These are phyloP conservation scores for Tricholoma sp. DNA, from an alignment of 768 basidiomycete species.

Conservation along the genomic window DNA sequence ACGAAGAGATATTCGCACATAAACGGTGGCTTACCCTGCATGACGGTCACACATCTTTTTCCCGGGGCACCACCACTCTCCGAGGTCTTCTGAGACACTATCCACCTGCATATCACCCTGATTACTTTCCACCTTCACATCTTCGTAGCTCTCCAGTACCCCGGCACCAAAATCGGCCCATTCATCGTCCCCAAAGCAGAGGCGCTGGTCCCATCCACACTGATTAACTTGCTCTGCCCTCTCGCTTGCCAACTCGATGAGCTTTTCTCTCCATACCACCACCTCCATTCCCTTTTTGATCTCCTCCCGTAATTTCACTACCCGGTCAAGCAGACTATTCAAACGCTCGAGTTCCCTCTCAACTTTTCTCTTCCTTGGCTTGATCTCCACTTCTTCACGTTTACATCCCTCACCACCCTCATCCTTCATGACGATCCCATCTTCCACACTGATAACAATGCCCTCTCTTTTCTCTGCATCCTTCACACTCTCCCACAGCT, in stretches of 20 bases:
- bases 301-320: conserved; percentile 57
- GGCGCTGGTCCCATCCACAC: conserved; percentile 87
- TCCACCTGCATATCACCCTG: conserved; percentile 39
- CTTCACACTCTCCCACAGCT: conserved; percentile 73
- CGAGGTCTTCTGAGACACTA: conserved; percentile 33
- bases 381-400: conserved; percentile 17
- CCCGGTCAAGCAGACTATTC: conserved; percentile 45
- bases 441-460: conserved; percentile 46
- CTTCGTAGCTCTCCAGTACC: conserved; percentile 68
- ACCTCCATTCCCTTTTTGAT: conserved; percentile 68
- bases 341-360: conserved; percentile 56
- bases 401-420: conserved; percentile 20
- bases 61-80: conserved; percentile 78
- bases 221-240: conserved; percentile 59
- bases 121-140: conserved; percentile 27
- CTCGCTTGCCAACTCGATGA: conserved; percentile 62
- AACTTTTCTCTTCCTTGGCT: conserved; percentile 38
- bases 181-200: conserved; percentile 81
- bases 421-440: conserved; percentile 15
- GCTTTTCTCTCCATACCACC: conserved; percentile 62
- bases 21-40: conserved; percentile 47
- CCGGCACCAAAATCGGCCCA: conserved; percentile 64
- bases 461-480: conserved; percentile 68
- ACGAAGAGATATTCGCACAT: conserved; percentile 1
- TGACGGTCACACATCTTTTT: conserved; percentile 77